Evolutionary conservation across 257 asterid species (phyloP).

Genomic region (Sherardia arvensis): DNA sequence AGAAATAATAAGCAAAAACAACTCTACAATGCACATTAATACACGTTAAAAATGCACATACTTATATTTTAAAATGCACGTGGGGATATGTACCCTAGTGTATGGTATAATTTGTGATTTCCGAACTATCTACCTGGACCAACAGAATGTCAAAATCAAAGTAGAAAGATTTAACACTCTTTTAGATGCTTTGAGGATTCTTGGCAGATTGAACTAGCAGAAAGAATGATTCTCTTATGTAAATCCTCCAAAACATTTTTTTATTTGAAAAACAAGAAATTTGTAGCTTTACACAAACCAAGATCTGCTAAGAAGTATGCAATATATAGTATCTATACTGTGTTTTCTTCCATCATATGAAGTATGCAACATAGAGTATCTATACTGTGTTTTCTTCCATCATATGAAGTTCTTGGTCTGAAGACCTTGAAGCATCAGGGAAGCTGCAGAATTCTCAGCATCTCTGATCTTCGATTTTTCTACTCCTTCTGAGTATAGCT

Average conservation of each 20-base stretch:
- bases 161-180: conserved; percentile 39
- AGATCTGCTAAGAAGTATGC: too few species aligned
- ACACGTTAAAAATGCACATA: too few species aligned
- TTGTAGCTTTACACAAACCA: too few species aligned
- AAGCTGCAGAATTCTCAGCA: conserved; percentile 86
- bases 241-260: background rate
- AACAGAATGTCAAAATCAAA: conserved; percentile 42
- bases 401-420: conserved; percentile 25
- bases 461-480: conserved; percentile 50
- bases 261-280: background rate
- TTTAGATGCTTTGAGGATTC: conserved; percentile 29
- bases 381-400: background rate
- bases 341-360: too few species aligned
- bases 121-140: conserved; percentile 29
- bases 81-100: too few species aligned
- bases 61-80: too few species aligned
- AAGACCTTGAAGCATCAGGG: conserved; percentile 40
- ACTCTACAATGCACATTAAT: too few species aligned
- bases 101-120: too few species aligned
- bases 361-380: too few species aligned
- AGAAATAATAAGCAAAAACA: too few species aligned
- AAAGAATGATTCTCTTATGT: too few species aligned
- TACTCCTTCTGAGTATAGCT: conserved; percentile 29
- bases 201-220: conserved; percentile 7
- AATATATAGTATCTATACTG: too few species aligned